These are phyloP conservation scores for Neonectria faginata DNA, from an alignment of 2,329 filamentous ascomycete species.

Conservation along the genomic window DNA sequence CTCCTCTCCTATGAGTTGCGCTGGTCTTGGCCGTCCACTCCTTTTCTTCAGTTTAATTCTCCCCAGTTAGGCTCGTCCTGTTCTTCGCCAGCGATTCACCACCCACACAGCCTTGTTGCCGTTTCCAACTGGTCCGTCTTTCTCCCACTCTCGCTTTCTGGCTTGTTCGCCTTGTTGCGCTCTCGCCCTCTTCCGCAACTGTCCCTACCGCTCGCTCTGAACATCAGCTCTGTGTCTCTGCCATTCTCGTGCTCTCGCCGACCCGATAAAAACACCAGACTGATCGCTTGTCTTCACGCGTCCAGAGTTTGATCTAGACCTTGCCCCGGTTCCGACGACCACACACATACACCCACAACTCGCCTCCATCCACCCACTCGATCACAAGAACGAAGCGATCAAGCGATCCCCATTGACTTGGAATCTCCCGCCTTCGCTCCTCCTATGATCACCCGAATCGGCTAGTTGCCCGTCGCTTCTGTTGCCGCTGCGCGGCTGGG, in stretches of 20 bases:
- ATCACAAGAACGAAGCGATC: slow-evolving; percentile 22
- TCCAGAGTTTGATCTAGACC: slow-evolving; percentile 29
- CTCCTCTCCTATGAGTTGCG: slow-evolving; percentile 60
- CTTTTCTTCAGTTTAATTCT: slow-evolving; percentile 53
- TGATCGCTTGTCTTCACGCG: slow-evolving; percentile 19
- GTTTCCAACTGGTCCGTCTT: slow-evolving; percentile 40
- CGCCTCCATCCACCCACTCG: slow-evolving; percentile 15
- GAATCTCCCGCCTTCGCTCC: slow-evolving; percentile 22
- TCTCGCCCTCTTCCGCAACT: not conserved
- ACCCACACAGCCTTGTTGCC: slow-evolving; percentile 27
- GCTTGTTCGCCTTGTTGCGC: not conserved
- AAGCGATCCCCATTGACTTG: slow-evolving; percentile 26
- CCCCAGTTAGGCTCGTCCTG: slow-evolving; percentile 41
- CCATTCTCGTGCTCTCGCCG: slow-evolving; percentile 9
- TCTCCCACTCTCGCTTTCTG: slow-evolving; percentile 3
- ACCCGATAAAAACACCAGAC: slow-evolving; percentile 23
- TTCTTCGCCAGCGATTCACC: slow-evolving; percentile 38
- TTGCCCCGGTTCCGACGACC: slow-evolving; percentile 19
- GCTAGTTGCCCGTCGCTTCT: slow-evolving; percentile 57
- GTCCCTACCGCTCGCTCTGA: not conserved
- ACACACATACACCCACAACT: not conserved
- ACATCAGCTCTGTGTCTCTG: slow-evolving; percentile 7
- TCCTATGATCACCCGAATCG: slow-evolving; percentile 56
- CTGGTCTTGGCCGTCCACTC: slow-evolving; percentile 73
- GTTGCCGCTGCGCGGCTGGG: slow-evolving; percentile 63